phyloP scores from a whole-genome alignment of 345 rosid genomes.

The Brassica juncea region DNA sequence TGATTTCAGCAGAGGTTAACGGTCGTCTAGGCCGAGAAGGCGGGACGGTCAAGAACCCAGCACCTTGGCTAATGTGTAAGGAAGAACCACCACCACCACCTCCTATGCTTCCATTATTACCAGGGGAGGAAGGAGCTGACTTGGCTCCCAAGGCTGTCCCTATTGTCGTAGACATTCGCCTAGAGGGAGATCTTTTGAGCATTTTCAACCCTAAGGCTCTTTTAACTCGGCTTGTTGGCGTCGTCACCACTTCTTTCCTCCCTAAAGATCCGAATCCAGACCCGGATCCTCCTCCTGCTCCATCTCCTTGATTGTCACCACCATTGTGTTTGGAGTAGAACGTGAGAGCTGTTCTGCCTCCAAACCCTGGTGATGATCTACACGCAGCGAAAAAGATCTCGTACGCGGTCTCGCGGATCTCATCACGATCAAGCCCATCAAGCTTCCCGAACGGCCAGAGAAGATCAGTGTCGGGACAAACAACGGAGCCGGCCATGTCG shows the following conservation, averaged over 20 bases:
- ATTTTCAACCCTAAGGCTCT: constrained; percentile 71
- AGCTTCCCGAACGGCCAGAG: constrained; percentile 76
- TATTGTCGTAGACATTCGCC: constrained; percentile 51
- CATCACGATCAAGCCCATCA: constrained; percentile 56
- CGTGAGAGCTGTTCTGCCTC: constrained; percentile 64
- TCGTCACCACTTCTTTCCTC: constrained; percentile 55
- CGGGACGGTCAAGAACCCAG: constrained; percentile 49
- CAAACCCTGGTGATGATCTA: constrained; percentile 84
- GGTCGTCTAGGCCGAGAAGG: constrained; percentile 64
- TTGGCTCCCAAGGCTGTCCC: constrained; percentile 32
- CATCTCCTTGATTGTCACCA: constrained; percentile 42
- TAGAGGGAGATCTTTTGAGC: constrained; percentile 69
- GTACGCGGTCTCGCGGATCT: constrained; percentile 78
- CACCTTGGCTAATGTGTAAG: constrained; percentile 37
- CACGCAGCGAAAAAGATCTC: constrained; percentile 88
- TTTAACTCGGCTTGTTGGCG: constrained; percentile 72
- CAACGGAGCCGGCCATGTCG: constrained; percentile 20
- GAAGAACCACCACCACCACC: not conserved
- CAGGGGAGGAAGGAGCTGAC: constrained; percentile 61
- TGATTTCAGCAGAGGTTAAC: constrained; percentile 85
- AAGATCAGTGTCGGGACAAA: constrained; percentile 49
- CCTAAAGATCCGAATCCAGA: constrained; percentile 47
- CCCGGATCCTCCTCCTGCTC: constrained; percentile 38
- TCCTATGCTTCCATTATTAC: constrained; percentile 29
- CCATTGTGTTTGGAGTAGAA: constrained; percentile 58